Percentiles rank a stretch among this genome's conserved stretches.
These are phyloP conservation scores for Datisca glomerata DNA, from an alignment of 306 rosid species.

Conservation along the genomic window DNA sequence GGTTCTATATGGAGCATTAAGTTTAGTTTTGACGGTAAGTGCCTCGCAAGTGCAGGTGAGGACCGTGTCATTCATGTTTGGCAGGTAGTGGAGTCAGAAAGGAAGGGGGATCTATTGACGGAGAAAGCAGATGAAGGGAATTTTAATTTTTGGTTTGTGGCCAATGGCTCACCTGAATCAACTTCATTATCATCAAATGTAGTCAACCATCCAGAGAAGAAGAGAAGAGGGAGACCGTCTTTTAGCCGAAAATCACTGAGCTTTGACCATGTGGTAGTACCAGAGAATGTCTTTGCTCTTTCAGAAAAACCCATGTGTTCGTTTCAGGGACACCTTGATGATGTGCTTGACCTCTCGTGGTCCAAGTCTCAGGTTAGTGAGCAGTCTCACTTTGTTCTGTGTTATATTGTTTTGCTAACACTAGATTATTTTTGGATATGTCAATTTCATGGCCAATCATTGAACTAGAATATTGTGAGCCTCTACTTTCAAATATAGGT, in stretches of 20 bases:
- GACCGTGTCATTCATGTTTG: constrained; percentile 89
- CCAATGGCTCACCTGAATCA: constrained; percentile 76
- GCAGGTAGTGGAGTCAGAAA: constrained; percentile 81
- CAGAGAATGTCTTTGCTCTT: constrained; percentile 66
- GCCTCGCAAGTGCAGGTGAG: constrained; percentile 95
- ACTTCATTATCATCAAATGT: constrained; percentile 33
- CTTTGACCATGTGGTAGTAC: constrained; percentile 60
- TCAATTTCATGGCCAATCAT: no score
- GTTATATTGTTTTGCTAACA: constrained; percentile 15
- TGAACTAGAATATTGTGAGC: no score
- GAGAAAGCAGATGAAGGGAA: constrained; percentile 55
- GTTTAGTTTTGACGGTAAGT: constrained; percentile 96
- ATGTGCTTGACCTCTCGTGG: constrained; percentile 97
- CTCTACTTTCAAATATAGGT: no score
- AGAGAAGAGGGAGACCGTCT: constrained; percentile 73
- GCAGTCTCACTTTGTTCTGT: constrained; percentile 6
- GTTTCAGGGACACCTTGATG: constrained; percentile 71
- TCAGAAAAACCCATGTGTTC: constrained; percentile 79
- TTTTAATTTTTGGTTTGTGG: constrained; percentile 42
- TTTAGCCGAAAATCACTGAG: constrained; percentile 69
- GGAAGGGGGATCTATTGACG: constrained; percentile 66
- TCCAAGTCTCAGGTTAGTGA: constrained; percentile 93
- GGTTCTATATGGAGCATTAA: constrained; percentile 89
- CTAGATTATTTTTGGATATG: no score
- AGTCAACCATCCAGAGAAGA: constrained; percentile 54